These are phyloP conservation scores for Myriosclerotinia curreyana DNA, from an alignment of 2,329 filamentous ascomycete species.

Conservation along the genomic window DNA sequence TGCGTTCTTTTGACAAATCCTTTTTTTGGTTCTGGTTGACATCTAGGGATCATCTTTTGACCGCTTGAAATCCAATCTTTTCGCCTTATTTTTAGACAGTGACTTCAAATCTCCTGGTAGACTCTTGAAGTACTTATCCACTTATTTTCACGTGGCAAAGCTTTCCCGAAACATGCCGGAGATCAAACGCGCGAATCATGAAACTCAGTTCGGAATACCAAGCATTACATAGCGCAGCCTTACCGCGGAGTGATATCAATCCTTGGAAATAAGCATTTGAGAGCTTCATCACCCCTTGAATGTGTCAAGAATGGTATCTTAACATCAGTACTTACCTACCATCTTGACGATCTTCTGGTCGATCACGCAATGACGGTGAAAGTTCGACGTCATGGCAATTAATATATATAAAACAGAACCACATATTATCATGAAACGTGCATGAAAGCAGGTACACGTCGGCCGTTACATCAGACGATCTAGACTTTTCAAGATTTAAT, in stretches of 20 bases:
- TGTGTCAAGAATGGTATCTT: background rate
- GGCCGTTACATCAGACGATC: background rate
- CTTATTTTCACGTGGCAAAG: constrained; percentile 4
- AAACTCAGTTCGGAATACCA: background rate
- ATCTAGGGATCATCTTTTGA: background rate
- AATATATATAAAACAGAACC: constrained; percentile 5
- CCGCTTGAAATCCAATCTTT: background rate
- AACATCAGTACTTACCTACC: background rate
- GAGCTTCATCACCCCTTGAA: background rate
- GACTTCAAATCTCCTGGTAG: too few species aligned
- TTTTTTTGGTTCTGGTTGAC: background rate
- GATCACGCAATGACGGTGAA: background rate
- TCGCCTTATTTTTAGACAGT: background rate
- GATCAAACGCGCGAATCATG: constrained; percentile 1
- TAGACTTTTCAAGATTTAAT: background rate
- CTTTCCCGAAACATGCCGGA: background rate
- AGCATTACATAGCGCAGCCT: background rate
- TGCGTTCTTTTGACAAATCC: background rate
- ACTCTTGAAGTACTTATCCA: background rate
- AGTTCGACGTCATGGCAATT: background rate
- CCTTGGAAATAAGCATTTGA: background rate
- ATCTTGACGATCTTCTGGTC: background rate
- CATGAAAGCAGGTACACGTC: constrained; percentile 1
- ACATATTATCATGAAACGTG: constrained; percentile 10
- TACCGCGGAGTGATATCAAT: background rate